phyloP scores from a whole-genome alignment of 2,329 filamentous ascomycete genomes.

The Botrytis aclada region DNA sequence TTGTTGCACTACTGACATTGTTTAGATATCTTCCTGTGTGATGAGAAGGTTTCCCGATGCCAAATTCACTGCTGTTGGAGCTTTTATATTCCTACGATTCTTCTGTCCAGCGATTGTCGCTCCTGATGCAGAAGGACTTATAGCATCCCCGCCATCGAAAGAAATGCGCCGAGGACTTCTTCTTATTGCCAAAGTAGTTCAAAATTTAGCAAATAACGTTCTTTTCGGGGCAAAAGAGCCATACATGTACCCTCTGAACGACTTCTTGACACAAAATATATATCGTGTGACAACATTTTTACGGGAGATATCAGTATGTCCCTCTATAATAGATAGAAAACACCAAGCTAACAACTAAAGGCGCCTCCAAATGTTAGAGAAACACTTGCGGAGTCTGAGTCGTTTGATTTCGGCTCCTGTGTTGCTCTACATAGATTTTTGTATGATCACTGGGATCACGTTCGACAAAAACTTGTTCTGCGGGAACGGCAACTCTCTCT shows the following conservation, averaged over 20 bases:
- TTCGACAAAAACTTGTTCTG: constrained; percentile 60
- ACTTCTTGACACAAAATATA: constrained; percentile 66
- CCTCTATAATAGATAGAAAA: not conserved
- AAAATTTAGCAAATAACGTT: constrained; percentile 70
- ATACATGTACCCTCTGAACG: constrained; percentile 69
- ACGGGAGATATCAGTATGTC: constrained; percentile 61
- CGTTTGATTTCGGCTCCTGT: constrained; percentile 68
- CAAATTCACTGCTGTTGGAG: constrained; percentile 69
- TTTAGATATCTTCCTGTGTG: constrained; percentile 60
- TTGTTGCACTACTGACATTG: not conserved
- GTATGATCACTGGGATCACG: constrained; percentile 70
- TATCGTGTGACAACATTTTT: constrained; percentile 65
- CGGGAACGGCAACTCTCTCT: constrained; percentile 57
- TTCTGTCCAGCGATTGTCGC: constrained; percentile 72
- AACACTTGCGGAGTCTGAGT: constrained; percentile 44
- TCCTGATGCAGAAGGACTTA: constrained; percentile 65
- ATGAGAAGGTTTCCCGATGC: constrained; percentile 63
- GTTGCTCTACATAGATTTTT: constrained; percentile 66
- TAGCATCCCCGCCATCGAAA: constrained; percentile 58
- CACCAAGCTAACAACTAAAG: constrained; percentile 33
- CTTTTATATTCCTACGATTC: constrained; percentile 69
- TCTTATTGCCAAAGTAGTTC: constrained; percentile 68
- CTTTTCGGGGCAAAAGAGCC: constrained; percentile 69
- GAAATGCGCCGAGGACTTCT: constrained; percentile 67
- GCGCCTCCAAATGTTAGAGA: constrained; percentile 50